These are phyloP conservation scores for Erodium chrysanthum DNA, from an alignment of 441 rosid species.

Conservation along the genomic window DNA sequence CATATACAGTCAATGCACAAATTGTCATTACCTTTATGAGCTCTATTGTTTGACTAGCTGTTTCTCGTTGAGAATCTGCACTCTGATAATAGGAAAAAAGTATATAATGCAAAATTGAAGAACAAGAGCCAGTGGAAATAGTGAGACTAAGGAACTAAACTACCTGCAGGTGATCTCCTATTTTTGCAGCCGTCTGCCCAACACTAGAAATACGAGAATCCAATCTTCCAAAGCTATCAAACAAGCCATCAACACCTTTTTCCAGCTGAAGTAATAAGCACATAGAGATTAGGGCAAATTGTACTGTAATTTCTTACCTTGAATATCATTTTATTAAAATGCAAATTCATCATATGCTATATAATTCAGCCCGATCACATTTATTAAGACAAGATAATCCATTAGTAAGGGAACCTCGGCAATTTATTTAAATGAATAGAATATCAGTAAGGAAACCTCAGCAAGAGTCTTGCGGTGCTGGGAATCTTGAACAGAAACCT, in stretches of 20 bases:
- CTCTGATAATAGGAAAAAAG: constrained; percentile 46
- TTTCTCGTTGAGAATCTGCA: constrained; percentile 99
- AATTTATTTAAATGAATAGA: background rate
- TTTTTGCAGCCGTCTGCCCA: constrained; percentile 99
- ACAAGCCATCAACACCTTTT: constrained; percentile 92
- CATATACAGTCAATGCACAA: constrained; percentile 13
- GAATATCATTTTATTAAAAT: background rate
- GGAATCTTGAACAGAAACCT: constrained; percentile 81
- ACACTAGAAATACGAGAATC: constrained; percentile 98
- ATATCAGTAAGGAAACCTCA: constrained; percentile 48
- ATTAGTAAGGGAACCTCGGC: background rate
- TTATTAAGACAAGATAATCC: background rate
- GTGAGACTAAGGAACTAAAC: constrained; percentile 14
- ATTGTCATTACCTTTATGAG: constrained; percentile 66
- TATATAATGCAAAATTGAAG: constrained; percentile 13
- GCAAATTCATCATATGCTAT: constrained; percentile 13
- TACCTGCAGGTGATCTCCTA: constrained; percentile 99
- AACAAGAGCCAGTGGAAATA: background rate
- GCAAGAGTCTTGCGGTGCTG: constrained; percentile 86
- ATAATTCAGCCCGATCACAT: background rate
- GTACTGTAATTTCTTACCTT: constrained; percentile 1
- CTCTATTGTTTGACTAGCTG: constrained; percentile 95
- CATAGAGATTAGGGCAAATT: constrained; percentile 6
- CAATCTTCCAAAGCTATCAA: constrained; percentile 95
- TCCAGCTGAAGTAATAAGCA: constrained; percentile 48